Base-by-base conservation (phyloP, 2,329 filamentous ascomycete species). In the Apiospora sp. region DNA sequence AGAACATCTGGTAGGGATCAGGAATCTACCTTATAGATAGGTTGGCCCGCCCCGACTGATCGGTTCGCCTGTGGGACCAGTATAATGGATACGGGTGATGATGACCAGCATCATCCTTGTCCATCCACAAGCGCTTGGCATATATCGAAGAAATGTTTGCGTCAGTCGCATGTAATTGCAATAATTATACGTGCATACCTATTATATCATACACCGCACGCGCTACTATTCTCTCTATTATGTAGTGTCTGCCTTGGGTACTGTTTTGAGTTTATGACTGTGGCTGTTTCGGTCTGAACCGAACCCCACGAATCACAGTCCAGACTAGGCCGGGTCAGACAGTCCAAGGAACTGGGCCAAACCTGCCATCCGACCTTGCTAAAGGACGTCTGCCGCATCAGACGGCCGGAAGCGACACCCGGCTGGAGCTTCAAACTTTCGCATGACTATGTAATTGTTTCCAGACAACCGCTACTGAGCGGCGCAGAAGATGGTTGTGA, bases 261-360 rank as follows among this genome's bases (percentile, higher is more conserved):
- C 10, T n/a, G 16, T 41, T 41, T 41, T 64, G 58, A n/a, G 58
- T 64, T 64, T 41, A 41, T 13, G 30, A 37, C 34, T 41, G 34
- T 64, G 58, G 58, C 58, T 41, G 34, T n/a, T 64, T 41, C 34
- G 58, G 34, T 24, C 58, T 64, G 58, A n/a, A 41, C 58, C 58
- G 58, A 64, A 34, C 30, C 58, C 58, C 34, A n/a, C 34, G 58
- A 41, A 24, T 41, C 58, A 64, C 30, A 37, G 7, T 41, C 58
- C 34, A n/a, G 34, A 41, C 30, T 61, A 19, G 30, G 27, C 30
- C 54, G 54, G 30, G n/a, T 61, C 30, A 19, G 22, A 61, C 54
- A 61, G 19, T 37, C 58, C 30, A 34, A 34, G 58, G 58, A 61
- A 12, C 16, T 16, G 54, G 54, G 54, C 14, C 30, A 37, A 41